phyloP scores from a whole-genome alignment of 495 filamentous ascomycete genomes.

The Amorphotheca resinae region DNA sequence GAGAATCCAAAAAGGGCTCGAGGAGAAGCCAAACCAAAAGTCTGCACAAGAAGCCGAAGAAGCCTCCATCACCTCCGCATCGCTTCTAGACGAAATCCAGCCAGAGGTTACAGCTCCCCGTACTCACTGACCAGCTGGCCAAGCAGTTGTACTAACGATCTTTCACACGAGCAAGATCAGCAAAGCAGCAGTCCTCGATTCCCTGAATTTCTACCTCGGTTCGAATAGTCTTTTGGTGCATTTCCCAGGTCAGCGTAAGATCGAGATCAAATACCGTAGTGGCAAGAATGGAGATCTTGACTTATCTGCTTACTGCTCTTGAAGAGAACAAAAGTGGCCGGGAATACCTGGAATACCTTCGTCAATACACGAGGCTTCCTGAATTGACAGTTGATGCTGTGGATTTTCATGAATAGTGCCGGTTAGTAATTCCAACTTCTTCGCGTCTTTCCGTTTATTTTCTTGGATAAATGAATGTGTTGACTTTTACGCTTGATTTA shows the following conservation, averaged over 20 bases:
- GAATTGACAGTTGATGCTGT: constrained; percentile 13
- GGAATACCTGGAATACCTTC: constrained; percentile 12
- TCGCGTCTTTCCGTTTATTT: not conserved
- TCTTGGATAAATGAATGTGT: not conserved
- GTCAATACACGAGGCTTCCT: constrained; percentile 11
- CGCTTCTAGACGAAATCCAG: not conserved
- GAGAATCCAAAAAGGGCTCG: no score
- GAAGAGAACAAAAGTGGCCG: constrained; percentile 8
- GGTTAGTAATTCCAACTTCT: not conserved
- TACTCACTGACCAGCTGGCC: not conserved
- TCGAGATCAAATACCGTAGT: constrained; percentile 8
- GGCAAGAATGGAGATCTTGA: constrained; percentile 13
- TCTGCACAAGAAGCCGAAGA: not conserved
- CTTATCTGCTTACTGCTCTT: constrained; percentile 5
- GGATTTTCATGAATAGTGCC: not conserved
- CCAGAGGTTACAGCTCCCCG: not conserved
- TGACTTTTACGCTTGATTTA: not conserved
- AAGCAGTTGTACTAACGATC: no score
- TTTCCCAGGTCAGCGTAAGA: not conserved
- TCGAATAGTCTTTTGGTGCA: not conserved
- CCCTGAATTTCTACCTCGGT: constrained; percentile 7
- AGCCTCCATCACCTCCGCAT: not conserved
- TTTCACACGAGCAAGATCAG: no score
- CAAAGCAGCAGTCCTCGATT: constrained; percentile 2
- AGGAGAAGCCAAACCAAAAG: no score